These are phyloP conservation scores for Exserohilum turcica DNA, from an alignment of 2,329 filamentous ascomycete genomes.

Conservation along the genomic window DNA sequence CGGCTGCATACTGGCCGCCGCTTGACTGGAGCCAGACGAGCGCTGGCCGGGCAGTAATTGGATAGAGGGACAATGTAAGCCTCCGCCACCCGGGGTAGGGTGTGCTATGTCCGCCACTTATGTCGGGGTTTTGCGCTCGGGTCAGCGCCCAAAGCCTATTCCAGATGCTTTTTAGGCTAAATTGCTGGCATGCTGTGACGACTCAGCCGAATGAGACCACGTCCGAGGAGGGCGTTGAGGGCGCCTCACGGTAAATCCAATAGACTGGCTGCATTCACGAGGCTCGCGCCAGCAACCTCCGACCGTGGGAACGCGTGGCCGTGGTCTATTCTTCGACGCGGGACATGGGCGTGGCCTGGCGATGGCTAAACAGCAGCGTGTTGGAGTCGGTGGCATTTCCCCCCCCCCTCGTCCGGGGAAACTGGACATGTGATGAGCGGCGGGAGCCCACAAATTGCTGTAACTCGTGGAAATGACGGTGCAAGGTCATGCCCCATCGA, in stretches of 20 bases:
- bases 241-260: not conserved
- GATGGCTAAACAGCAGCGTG: not conserved
- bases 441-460: not conserved
- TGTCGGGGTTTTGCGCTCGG: slow-evolving; percentile 3
- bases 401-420: not conserved
- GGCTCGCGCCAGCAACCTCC: not conserved
- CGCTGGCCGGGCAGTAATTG: slow-evolving; percentile 1
- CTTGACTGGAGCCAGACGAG: slow-evolving; percentile 1
- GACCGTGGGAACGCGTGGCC: not conserved
- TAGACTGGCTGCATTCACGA: not conserved
- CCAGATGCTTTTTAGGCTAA: slow-evolving; percentile 20
- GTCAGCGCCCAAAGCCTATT: slow-evolving; percentile 12
- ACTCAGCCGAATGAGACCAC: slow-evolving; percentile 1
- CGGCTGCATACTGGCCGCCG: slow-evolving; percentile 4
- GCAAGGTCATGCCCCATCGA: not conserved
- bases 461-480: not conserved
- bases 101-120: slow-evolving; percentile 4
- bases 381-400: slow-evolving; percentile 1
- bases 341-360: not conserved
- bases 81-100: slow-evolving; percentile 8
- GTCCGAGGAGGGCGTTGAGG: slow-evolving; percentile 1
- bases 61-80: not conserved
- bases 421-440: not conserved
- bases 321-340: not conserved
- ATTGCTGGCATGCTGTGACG: slow-evolving; percentile 3